Evolutionary conservation across 225 moss, liverwort and hornwort genomes (phyloP).

Genomic region (Pseudisothecium myosuroides): DNA sequence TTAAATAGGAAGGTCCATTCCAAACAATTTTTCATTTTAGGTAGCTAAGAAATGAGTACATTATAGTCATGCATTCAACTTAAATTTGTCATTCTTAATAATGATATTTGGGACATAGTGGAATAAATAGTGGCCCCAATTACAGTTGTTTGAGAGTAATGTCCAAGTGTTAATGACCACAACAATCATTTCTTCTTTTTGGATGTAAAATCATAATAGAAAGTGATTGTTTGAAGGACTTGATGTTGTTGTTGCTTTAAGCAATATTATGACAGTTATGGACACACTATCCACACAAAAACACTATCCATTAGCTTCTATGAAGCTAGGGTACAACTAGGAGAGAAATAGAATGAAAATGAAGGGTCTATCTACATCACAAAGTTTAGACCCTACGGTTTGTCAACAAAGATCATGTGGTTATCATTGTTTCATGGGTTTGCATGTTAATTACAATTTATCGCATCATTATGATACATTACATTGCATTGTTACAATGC

Average conservation of each 20-base stretch:
- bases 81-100: too few species aligned
- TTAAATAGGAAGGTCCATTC: neutral
- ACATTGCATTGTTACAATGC: too few species aligned
- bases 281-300: neutral
- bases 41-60: neutral
- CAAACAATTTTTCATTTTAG: neutral
- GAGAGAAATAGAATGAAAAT: neutral
- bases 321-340: fast-evolving
- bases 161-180: neutral
- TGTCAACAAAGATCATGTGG: too few species aligned
- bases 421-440: too few species aligned
- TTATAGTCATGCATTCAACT: neutral
- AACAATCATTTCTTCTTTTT: neutral
- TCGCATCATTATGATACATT: too few species aligned
- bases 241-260: too few species aligned
- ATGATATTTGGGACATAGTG: neutral
- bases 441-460: too few species aligned
- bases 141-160: too few species aligned
- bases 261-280: neutral
- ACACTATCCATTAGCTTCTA: neutral
- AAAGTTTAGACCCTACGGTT: too few species aligned
- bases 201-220: neutral
- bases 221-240: neutral
- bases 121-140: neutral
- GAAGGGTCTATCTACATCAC: fast-evolving